Conservation (phyloP, 1,139 yeast species). For the Lodderomyces parapsilosis region DNA sequence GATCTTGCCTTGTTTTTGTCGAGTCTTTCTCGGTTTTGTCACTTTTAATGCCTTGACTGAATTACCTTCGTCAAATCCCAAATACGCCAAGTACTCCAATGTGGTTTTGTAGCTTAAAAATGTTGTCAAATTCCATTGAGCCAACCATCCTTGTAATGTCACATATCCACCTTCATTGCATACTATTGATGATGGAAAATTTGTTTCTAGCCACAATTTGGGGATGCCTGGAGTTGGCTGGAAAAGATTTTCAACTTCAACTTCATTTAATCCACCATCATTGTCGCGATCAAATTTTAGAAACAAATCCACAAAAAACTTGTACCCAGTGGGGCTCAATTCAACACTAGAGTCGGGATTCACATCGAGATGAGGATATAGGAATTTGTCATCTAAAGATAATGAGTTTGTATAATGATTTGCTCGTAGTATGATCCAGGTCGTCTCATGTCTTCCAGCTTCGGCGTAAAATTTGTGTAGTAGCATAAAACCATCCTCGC, state of each 20-base stretch:
- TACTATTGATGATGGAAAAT: conserved; percentile 84
- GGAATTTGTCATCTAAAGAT: conserved; percentile 73
- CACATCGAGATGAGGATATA: conserved; percentile 78
- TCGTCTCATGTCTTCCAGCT: conserved; percentile 90
- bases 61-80: conserved; percentile 71
- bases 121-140: conserved; percentile 97
- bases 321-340: conserved; percentile 87
- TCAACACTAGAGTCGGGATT: conserved; percentile 81
- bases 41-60: conserved; percentile 67
- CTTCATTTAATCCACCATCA: conserved; percentile 87
- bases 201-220: conserved; percentile 75
- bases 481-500: conserved; percentile 71
- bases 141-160: conserved; percentile 95
- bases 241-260: conserved; percentile 66
- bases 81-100: conserved; percentile 80
- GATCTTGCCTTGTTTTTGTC: conserved; percentile 61
- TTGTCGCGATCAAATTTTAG: conserved; percentile 87
- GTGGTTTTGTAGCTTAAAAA: conserved; percentile 81
- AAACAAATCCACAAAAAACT: conserved; percentile 87
- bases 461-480: conserved; percentile 83
- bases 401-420: conserved; percentile 91
- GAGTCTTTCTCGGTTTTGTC: conserved; percentile 72
- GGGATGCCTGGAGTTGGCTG: conserved; percentile 94
- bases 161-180: conserved; percentile 87
- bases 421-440: conserved; percentile 88